These are phyloP conservation scores for Gossypium arboreum DNA, from an alignment of 345 rosid genomes.

Conservation along the genomic window DNA sequence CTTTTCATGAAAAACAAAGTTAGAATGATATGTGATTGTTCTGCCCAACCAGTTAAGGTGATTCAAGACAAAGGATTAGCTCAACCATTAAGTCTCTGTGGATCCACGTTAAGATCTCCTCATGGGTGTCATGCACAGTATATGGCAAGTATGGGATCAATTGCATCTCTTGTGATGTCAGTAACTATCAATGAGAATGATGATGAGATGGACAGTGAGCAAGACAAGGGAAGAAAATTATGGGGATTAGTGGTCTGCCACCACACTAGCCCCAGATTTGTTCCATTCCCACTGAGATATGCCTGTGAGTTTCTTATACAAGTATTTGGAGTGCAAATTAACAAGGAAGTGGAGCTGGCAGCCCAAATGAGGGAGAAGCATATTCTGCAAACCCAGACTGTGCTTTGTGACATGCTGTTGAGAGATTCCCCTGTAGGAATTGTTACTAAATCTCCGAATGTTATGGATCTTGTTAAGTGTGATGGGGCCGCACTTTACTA, in stretches of 20 bases:
- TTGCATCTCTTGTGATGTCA: constrained; percentile 83
- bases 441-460: constrained; percentile 68
- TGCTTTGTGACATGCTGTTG: constrained; percentile 86
- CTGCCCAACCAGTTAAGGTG: constrained; percentile 54
- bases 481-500: constrained; percentile 83
- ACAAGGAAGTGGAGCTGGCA: constrained; percentile 70
- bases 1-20: constrained; percentile 81
- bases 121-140: constrained; percentile 82
- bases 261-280: constrained; percentile 65
- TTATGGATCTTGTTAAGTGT: constrained; percentile 84
- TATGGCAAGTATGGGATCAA: constrained; percentile 82
- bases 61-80: constrained; percentile 58
- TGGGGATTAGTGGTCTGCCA: constrained; percentile 98
- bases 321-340: constrained; percentile 69
- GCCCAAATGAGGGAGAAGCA: constrained; percentile 66
- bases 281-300: constrained; percentile 74
- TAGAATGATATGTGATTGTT: constrained; percentile 82
- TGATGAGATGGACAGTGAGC: constrained; percentile 36
- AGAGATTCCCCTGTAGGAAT: constrained; percentile 79
- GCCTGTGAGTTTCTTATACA: constrained; percentile 86
- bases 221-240: constrained; percentile 46
- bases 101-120: constrained; percentile 79
- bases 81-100: constrained; percentile 67
- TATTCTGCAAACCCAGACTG: constrained; percentile 61
- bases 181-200: constrained; percentile 65